These are phyloP conservation scores for Nigrospora osmanthi DNA, from an alignment of 2,329 filamentous ascomycete species.

Conservation along the genomic window DNA sequence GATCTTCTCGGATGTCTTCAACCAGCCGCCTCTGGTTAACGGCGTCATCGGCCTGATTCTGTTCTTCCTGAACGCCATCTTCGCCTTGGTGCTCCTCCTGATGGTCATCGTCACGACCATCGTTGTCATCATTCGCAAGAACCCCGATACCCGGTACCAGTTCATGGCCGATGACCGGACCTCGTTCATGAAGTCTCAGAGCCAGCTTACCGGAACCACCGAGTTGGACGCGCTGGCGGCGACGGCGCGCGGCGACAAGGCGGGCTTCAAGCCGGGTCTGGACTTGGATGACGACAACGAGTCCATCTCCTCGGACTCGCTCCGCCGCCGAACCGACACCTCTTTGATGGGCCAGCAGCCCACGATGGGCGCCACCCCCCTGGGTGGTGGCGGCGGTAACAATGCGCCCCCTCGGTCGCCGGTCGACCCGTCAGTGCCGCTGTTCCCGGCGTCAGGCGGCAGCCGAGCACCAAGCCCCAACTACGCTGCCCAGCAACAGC, in stretches of 20 bases:
- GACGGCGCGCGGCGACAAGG: conserved; percentile 70
- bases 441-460: conserved; percentile 31
- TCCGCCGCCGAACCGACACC: conserved; percentile 28
- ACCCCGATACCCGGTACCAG: conserved; percentile 80
- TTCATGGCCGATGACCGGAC: conserved; percentile 84
- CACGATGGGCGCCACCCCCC: conserved; percentile 1
- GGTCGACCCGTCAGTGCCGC: conserved; percentile 39
- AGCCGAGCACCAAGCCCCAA: conserved; percentile 18
- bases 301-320: conserved; percentile 51
- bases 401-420: conserved; percentile 30
- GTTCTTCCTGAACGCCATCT: conserved; percentile 73
- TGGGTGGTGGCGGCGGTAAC: not conserved
- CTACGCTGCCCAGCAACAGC: conserved; percentile 22
- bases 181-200: conserved; percentile 85
- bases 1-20: conserved; percentile 75
- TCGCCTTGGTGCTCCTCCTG: conserved; percentile 67
- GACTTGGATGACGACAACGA: conserved; percentile 66
- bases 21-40: conserved; percentile 68
- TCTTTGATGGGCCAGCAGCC: conserved; percentile 3
- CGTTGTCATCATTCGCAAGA: conserved; percentile 71
- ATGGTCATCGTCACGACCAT: conserved; percentile 62
- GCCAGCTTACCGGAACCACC: conserved; percentile 60
- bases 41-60: conserved; percentile 79
- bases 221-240: conserved; percentile 78
- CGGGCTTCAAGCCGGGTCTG: conserved; percentile 44